Conservation (phyloP, 2,329 filamentous ascomycete species). For the Dendryphion nanum region DNA sequence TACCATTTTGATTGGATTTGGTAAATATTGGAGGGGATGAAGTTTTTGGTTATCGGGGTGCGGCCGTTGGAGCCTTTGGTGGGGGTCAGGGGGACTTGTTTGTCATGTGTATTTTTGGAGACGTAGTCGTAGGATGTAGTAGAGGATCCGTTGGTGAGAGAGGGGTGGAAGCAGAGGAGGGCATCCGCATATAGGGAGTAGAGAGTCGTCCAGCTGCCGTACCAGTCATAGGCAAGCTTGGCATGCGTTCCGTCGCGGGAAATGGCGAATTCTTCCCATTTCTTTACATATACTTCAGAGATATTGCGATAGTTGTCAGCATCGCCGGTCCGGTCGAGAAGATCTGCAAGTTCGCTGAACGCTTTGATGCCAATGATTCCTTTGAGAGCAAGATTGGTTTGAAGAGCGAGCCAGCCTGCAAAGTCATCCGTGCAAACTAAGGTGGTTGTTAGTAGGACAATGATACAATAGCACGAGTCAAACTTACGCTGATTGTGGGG, state of each 20-base stretch:
- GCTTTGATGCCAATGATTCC: conserved; percentile 80
- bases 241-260: conserved; percentile 69
- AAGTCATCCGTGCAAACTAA: conserved; percentile 79
- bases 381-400: conserved; percentile 80
- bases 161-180: conserved; percentile 75
- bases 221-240: conserved; percentile 77
- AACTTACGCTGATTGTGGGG: conserved; percentile 67
- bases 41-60: conserved; percentile 44
- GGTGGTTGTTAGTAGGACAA: conserved; percentile 7
- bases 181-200: conserved; percentile 84
- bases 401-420: conserved; percentile 72
- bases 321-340: conserved; percentile 59
- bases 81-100: conserved; percentile 21
- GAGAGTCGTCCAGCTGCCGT: conserved; percentile 78
- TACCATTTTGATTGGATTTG: conserved; percentile 81
- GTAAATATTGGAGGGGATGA: conserved; percentile 76
- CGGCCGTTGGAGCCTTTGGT: conserved; percentile 15
- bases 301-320: conserved; percentile 62
- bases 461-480: background rate
- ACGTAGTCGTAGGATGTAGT: no score
- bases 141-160: conserved; percentile 39
- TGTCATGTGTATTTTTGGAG: conserved; percentile 2
- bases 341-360: conserved; percentile 67
- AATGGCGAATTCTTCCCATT: conserved; percentile 71
- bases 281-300: conserved; percentile 64